Evolutionary conservation across 805 yeast genomes (phyloP).

Genomic region (Hanseniaspora valbyensis): DNA sequence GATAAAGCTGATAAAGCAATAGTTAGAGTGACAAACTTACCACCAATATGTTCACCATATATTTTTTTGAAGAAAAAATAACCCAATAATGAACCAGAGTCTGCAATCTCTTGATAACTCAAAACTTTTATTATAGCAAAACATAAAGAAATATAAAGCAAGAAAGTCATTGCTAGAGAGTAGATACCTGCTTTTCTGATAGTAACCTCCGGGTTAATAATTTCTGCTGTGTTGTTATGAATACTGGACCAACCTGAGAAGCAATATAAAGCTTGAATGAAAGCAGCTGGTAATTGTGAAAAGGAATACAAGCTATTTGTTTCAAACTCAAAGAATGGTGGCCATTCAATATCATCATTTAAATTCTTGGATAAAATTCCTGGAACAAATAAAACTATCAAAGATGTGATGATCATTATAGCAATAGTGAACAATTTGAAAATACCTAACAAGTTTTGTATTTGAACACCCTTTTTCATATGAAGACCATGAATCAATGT

Average conservation of each 20-base stretch:
- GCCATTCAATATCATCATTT: conserved; percentile 16
- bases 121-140: conserved; percentile 46
- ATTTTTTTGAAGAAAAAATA: conserved; percentile 46
- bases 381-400: conserved; percentile 46
- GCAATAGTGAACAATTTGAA: conserved; percentile 46
- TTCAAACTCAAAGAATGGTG: conserved; percentile 22
- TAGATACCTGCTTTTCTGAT: conserved; percentile 52
- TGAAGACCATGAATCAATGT: conserved; percentile 47
- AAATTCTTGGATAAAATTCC: conserved; percentile 25
- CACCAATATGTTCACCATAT: conserved; percentile 43
- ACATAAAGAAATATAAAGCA: conserved; percentile 43
- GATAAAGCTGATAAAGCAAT: conserved; percentile 55
- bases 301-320: conserved; percentile 27
- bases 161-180: conserved; percentile 37
- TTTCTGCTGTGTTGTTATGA: conserved; percentile 51
- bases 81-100: conserved; percentile 50
- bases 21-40: conserved; percentile 43
- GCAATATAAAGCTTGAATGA: conserved; percentile 48
- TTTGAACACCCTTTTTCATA: conserved; percentile 44
- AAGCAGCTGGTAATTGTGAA: conserved; percentile 43
- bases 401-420: conserved; percentile 46
- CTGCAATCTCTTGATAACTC: conserved; percentile 41
- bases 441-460: conserved; percentile 54
- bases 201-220: conserved; percentile 47
- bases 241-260: conserved; percentile 55